phyloP scores from a whole-genome alignment of 805 yeast species.

The Sugiyamaella chiloensis region DNA sequence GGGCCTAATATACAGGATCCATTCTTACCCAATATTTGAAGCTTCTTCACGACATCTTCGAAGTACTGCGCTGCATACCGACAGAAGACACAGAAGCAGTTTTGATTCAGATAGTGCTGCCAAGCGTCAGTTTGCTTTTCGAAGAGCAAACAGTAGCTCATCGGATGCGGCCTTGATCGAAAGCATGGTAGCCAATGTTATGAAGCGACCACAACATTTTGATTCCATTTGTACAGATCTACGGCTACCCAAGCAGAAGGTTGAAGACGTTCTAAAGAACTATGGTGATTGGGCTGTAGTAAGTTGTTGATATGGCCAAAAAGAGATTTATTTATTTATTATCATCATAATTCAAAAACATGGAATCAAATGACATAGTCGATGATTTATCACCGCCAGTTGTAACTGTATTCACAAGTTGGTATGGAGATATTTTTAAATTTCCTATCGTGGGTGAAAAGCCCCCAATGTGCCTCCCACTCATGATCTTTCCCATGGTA shows the following conservation, averaged over 20 bases:
- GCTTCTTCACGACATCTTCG: constrained; percentile 7
- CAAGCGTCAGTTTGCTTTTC: background rate
- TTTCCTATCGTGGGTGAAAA: constrained; percentile 49
- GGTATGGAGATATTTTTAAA: constrained; percentile 44
- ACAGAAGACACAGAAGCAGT: constrained; percentile 5
- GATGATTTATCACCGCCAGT: no score
- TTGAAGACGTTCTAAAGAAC: constrained; percentile 46
- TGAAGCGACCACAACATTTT: constrained; percentile 28
- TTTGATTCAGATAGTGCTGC: constrained; percentile 2
- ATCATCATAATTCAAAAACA: background rate
- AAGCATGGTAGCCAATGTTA: constrained; percentile 17
- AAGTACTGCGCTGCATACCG: background rate
- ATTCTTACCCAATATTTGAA: constrained; percentile 64
- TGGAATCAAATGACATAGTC: no score
- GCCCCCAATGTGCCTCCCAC: constrained; percentile 76
- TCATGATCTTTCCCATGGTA: constrained; percentile 46
- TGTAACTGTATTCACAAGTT: constrained; percentile 25
- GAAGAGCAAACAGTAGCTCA: background rate
- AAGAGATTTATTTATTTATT: background rate
- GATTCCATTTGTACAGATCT: constrained; percentile 63
- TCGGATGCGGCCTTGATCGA: constrained; percentile 20
- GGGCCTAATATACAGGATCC: constrained; percentile 77
- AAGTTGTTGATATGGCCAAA: constrained; percentile 22
- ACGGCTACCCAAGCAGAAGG: constrained; percentile 51
- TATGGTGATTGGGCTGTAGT: constrained; percentile 52